Conservation (phyloP, 352 stramenopile genomes). For the Phytophthora nicotianae region DNA sequence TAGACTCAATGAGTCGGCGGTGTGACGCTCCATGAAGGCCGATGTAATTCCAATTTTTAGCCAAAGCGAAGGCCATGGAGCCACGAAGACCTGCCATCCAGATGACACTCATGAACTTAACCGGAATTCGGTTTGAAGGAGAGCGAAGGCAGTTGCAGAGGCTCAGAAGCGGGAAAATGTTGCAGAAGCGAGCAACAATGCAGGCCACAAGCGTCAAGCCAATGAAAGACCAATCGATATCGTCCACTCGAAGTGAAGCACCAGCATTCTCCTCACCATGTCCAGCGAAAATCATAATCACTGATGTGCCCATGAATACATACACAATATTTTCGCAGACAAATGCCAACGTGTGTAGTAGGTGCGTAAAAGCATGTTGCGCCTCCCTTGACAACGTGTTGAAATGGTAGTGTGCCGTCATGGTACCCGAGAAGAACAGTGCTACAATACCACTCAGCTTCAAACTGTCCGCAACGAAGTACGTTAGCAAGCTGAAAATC, state of each 20-base stretch:
- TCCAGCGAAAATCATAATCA: conserved; percentile 84
- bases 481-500: conserved; percentile 88
- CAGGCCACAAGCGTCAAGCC: conserved; percentile 74
- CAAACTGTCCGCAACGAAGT: conserved; percentile 81
- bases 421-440: conserved; percentile 93
- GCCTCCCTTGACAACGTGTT: conserved; percentile 83
- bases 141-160: conserved; percentile 76
- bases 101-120: conserved; percentile 85
- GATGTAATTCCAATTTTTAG: conserved; percentile 87
- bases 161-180: conserved; percentile 77
- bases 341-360: conserved; percentile 84
- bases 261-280: conserved; percentile 64
- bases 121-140: conserved; percentile 57
- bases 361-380: conserved; percentile 84
- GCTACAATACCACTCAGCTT: conserved; percentile 93
- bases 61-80: conserved; percentile 93
- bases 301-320: conserved; percentile 87
- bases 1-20: conserved; percentile 84
- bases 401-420: conserved; percentile 90
- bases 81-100: conserved; percentile 94
- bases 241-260: conserved; percentile 65
- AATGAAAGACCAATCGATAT: conserved; percentile 87
- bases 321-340: conserved; percentile 87
- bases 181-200: conserved; percentile 72
- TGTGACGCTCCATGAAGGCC: conserved; percentile 69